Conservation (phyloP, 805 yeast species). For the Metschnikowia dekortorum region DNA sequence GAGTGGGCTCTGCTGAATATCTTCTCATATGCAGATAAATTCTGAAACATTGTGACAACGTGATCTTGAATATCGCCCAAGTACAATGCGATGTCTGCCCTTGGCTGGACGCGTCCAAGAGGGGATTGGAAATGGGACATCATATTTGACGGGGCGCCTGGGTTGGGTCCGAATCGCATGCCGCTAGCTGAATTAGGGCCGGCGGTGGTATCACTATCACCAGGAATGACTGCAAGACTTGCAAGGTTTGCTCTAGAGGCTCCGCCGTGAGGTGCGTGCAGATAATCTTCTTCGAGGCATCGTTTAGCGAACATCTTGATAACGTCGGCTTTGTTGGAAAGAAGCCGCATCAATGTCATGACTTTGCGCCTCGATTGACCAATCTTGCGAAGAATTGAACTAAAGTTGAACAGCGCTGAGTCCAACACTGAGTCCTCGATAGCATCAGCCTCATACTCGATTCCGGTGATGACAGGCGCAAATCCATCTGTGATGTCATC, state of each 20-base stretch:
- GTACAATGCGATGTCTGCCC: conserved; percentile 88
- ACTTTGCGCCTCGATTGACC: conserved; percentile 89
- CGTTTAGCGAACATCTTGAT: conserved; percentile 94
- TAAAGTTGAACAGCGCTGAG: conserved; percentile 68
- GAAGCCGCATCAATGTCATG: conserved; percentile 85
- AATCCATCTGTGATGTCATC: conserved; percentile 85
- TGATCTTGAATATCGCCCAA: conserved; percentile 97
- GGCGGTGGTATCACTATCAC: background rate
- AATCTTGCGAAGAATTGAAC: conserved; percentile 71
- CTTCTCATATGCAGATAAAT: conserved; percentile 83
- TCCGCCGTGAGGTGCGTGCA: conserved; percentile 10
- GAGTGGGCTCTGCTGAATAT: conserved; percentile 89
- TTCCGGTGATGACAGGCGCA: conserved; percentile 73
- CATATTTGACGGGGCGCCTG: conserved; percentile 28
- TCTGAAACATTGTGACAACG: conserved; percentile 93
- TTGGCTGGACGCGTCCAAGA: conserved; percentile 48
- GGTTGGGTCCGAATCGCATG: conserved; percentile 33
- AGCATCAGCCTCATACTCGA: conserved; percentile 77
- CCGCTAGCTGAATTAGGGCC: conserved; percentile 21
- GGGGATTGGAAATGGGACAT: conserved; percentile 19
- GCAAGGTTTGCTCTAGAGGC: conserved; percentile 17
- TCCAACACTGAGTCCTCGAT: conserved; percentile 83
- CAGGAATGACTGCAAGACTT: conserved; percentile 9
- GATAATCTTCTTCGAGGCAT: conserved; percentile 67
- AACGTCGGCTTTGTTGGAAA: conserved; percentile 94